Percentiles rank a stretch among this genome's conserved stretches.
These are phyloP conservation scores for Sapria himalayana DNA, from an alignment of 345 rosid species.

Conservation along the genomic window DNA sequence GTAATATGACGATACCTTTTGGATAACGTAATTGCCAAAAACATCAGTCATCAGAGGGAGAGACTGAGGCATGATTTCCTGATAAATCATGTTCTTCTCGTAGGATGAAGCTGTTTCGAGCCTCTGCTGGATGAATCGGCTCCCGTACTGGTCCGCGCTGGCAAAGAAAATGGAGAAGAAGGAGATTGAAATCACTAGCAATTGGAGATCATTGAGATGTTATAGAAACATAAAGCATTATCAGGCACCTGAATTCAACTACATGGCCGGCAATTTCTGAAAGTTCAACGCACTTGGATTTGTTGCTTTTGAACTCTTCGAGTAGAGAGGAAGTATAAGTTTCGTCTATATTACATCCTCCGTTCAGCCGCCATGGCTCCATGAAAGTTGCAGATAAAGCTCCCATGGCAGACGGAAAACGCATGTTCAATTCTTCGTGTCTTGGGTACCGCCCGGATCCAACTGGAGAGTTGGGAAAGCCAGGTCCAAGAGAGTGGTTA, in stretches of 20 bases:
- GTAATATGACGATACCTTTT: conserved; percentile 45
- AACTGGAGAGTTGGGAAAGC: conserved; percentile 30
- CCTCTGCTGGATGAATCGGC: conserved; percentile 49
- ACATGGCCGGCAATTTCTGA: conserved; percentile 53
- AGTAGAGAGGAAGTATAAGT: conserved; percentile 40
- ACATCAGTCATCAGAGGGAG: conserved; percentile 53
- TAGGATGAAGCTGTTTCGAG: conserved; percentile 33
- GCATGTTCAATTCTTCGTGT: conserved; percentile 30
- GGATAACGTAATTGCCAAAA: conserved; percentile 52
- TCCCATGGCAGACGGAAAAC: conserved; percentile 28
- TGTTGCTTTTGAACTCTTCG: conserved; percentile 58
- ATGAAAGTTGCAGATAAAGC: conserved; percentile 29
- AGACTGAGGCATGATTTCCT: conserved; percentile 41
- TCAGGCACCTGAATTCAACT: conserved; percentile 50
- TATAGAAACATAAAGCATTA: neutral
- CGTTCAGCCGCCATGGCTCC: conserved; percentile 44
- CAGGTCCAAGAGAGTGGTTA: conserved; percentile 31
- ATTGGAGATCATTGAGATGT: neutral
- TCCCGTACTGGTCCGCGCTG: conserved; percentile 67
- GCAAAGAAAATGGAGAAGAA: neutral
- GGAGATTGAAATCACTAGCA: too few species aligned
- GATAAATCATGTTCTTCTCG: conserved; percentile 40
- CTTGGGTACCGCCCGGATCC: conserved; percentile 38
- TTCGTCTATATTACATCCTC: conserved; percentile 20
- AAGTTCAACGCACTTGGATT: conserved; percentile 44